These are phyloP conservation scores for Emiliania huxleyi DNA, from an alignment of 78 protist species.

Conservation along the genomic window DNA sequence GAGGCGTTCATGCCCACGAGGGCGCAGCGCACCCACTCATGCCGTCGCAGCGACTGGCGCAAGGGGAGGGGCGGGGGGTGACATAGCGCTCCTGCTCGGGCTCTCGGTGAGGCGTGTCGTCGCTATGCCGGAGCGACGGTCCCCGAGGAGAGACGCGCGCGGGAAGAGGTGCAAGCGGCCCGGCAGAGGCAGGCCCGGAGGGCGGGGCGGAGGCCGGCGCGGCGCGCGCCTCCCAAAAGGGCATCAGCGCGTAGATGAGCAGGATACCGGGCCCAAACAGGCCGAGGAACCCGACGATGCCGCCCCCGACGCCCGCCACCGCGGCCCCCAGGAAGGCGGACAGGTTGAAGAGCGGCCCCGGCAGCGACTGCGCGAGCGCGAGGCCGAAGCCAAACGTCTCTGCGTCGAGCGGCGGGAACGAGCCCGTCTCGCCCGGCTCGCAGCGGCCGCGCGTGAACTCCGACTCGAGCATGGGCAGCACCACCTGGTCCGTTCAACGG, in stretches of 20 bases:
- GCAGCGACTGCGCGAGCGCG: slow-evolving; percentile 4
- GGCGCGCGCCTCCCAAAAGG: slow-evolving; percentile 16
- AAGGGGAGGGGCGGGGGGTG: too few relatives aligned
- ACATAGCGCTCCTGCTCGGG: too few relatives aligned
- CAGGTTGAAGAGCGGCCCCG: slow-evolving; percentile 12
- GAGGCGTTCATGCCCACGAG: not conserved
- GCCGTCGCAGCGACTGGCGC: not conserved
- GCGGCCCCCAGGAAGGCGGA: not conserved
- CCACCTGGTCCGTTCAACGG: too few relatives aligned
- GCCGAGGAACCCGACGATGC: not conserved
- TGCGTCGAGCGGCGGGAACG: not conserved
- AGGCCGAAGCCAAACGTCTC: not conserved
- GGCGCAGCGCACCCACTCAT: not conserved
- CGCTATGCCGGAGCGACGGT: too few relatives aligned
- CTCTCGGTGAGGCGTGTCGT: too few relatives aligned
- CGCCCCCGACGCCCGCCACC: not conserved
- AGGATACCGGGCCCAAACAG: not conserved
- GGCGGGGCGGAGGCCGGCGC: too few relatives aligned
- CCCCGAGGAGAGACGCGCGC: too few relatives aligned
- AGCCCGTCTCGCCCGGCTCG: too few relatives aligned
- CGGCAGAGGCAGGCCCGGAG: too few relatives aligned
- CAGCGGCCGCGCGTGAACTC: too few relatives aligned
- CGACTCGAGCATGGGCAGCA: too few relatives aligned
- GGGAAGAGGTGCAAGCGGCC: too few relatives aligned
- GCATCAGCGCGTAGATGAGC: not conserved